Evolutionary conservation across 345 rosid species (phyloP).

Genomic region (Sisymbrium irio): DNA sequence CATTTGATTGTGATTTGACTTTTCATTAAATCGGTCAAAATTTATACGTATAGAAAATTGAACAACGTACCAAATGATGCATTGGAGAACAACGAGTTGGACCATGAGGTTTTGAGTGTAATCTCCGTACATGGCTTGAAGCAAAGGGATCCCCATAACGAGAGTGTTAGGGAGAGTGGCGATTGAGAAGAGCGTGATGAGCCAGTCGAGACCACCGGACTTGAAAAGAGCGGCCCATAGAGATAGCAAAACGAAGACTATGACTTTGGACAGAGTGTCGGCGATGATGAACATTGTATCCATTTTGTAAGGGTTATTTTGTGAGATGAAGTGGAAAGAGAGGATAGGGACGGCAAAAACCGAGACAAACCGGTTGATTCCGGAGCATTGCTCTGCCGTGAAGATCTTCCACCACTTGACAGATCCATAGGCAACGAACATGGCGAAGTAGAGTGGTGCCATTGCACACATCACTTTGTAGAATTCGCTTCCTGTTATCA

Average conservation of each 20-base stretch:
- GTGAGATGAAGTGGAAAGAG: constrained; percentile 76
- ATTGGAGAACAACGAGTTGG: constrained; percentile 53
- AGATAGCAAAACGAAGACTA: constrained; percentile 39
- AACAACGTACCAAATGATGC: constrained; percentile 57
- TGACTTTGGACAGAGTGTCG: constrained; percentile 46
- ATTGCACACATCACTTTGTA: constrained; percentile 97
- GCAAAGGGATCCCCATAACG: constrained; percentile 57
- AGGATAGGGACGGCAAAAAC: constrained; percentile 96
- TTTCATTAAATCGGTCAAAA: background rate
- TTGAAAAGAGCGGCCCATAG: constrained; percentile 40
- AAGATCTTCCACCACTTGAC: constrained; percentile 98
- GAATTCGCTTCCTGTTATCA: constrained; percentile 74
- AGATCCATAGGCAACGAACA: constrained; percentile 90
- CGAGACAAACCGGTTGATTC: constrained; percentile 97
- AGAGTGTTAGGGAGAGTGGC: constrained; percentile 54
- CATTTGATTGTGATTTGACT: no score
- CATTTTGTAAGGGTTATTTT: constrained; percentile 50
- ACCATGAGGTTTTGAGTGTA: constrained; percentile 46
- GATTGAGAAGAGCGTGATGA: constrained; percentile 50
- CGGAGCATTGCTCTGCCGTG: constrained; percentile 92
- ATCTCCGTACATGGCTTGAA: constrained; percentile 58
- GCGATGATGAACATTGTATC: constrained; percentile 49
- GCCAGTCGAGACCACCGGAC: constrained; percentile 48
- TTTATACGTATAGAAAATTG: constrained; percentile 38
- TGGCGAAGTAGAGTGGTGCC: constrained; percentile 98